Evolutionary conservation across 768 basidiomycete genomes (phyloP).

Genomic region (Amanita pallidorosea): DNA sequence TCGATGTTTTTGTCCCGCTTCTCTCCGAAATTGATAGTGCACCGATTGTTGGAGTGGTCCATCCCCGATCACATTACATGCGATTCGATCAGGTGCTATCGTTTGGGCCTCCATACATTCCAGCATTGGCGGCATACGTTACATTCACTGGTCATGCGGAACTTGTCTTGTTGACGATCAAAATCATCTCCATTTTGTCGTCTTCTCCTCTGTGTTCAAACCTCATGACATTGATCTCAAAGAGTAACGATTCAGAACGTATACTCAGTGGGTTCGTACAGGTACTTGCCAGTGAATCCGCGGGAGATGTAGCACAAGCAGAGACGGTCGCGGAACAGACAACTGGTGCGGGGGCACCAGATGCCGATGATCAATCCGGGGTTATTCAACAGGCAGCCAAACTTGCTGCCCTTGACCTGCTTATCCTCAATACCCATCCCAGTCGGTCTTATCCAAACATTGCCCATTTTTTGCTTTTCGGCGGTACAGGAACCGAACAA

Average conservation of each 20-base stretch:
- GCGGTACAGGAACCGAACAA: constrained; percentile 42
- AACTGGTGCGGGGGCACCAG: constrained; percentile 69
- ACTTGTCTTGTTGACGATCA: constrained; percentile 65
- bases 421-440: constrained; percentile 65
- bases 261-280: constrained; percentile 73
- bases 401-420: constrained; percentile 68
- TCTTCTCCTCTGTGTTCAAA: constrained; percentile 58
- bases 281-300: constrained; percentile 50
- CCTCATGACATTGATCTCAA: constrained; percentile 68
- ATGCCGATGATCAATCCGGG: constrained; percentile 32
- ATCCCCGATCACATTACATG: constrained; percentile 60
- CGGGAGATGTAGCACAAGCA: constrained; percentile 47
- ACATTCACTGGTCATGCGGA: constrained; percentile 62
- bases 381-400: constrained; percentile 59
- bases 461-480: constrained; percentile 82
- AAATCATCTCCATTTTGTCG: constrained; percentile 62
- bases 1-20: constrained; percentile 77
- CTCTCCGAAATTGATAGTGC: constrained; percentile 56
- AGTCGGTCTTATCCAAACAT: constrained; percentile 66
- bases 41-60: constrained; percentile 40
- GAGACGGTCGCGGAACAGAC: constrained; percentile 49
- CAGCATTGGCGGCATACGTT: constrained; percentile 76
- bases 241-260: constrained; percentile 75
- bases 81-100: constrained; percentile 67
- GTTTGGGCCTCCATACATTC: constrained; percentile 60